Evolutionary conservation across 768 basidiomycete genomes (phyloP).

Genomic region (Mycena vitilis): DNA sequence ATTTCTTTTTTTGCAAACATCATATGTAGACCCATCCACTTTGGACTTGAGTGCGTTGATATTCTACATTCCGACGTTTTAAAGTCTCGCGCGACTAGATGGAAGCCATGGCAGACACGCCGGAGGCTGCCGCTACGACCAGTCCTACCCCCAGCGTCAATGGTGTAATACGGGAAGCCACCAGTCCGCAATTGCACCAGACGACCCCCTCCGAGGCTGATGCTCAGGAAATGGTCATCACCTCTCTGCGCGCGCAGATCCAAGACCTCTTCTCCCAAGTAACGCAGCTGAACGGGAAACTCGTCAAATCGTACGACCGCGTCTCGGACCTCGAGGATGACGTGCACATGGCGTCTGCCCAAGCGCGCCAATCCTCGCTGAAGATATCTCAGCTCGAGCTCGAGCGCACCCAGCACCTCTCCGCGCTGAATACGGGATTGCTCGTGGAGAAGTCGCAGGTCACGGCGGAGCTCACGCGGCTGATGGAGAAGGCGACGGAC

Average conservation of each 20-base stretch:
- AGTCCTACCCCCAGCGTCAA: constrained; percentile 29
- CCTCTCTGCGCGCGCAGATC: constrained; percentile 82
- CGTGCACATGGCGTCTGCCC: constrained; percentile 73
- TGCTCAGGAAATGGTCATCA: constrained; percentile 87
- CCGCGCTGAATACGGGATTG: constrained; percentile 90
- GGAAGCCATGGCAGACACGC: constrained; percentile 27
- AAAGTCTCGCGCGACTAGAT: constrained; percentile 1
- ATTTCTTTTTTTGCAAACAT: constrained; percentile 5
- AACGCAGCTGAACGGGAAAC: constrained; percentile 89
- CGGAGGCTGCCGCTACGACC: constrained; percentile 6
- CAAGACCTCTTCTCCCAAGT: constrained; percentile 92
- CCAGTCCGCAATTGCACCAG: constrained; percentile 18
- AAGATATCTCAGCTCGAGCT: constrained; percentile 84
- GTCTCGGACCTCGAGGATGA: constrained; percentile 94
- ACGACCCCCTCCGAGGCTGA: constrained; percentile 53
- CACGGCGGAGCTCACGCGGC: constrained; percentile 87
- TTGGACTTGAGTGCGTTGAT: constrained; percentile 10
- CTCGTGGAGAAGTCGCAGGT: constrained; percentile 94
- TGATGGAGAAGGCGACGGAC: constrained; percentile 96
- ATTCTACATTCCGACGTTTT: background rate
- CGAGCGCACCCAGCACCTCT: constrained; percentile 88
- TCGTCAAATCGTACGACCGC: constrained; percentile 91
- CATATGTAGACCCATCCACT: constrained; percentile 8
- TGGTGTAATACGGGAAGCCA: constrained; percentile 12
- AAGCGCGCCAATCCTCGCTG: constrained; percentile 68